Evolutionary conservation across 257 asterid species (phyloP), one percentile per base, ranked within the genome.

Genomic region (Nyctanthes arbortristis): DNA sequence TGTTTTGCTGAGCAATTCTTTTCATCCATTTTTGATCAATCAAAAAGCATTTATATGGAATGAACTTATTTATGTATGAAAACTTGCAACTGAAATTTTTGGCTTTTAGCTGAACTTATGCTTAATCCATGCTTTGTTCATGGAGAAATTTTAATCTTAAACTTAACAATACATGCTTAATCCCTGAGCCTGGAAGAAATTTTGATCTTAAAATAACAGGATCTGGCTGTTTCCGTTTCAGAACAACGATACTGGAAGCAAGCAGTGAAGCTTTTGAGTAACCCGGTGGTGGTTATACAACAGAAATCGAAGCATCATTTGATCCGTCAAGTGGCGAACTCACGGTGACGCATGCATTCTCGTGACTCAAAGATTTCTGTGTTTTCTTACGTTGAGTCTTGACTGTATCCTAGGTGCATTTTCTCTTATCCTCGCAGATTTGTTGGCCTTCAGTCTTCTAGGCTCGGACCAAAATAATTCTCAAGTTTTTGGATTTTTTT

Each of bases 221-320:
- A n/a, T 33, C 32, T 31, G 70, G 55, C 9, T 40, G 31, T 52
- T 76, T 54, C 9, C 35, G 31, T 52, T 76, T 54, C 81, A 93
- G 98, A 84, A 74, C 74, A 84, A 75, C 79, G 94, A 80, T 76
- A 83, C 40, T 93, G 96, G 96, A 93, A 89, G 81, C 98, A 93
- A 85, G 97, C 84, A 11, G 92, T 93, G 73, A 90, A 88, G 84
- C 96, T 93, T 59, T 66, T 90, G 71, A 72, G 74, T 63, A 78
- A 74, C 75, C 92, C 98, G 2, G 84, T 75, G 11, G 78, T 74
- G 47, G 79, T 87, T 25, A 77, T 74, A 49, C 86, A 7, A 62
- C 81, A 43, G 89, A 89, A 59, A 69, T 93, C 18, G 79, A 66
- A 67, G 87, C 89, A 24, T 78, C 74, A 35, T 88, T 90, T 60